A percentile compares a stretch with the other conserved stretches of the same genome.
These are phyloP conservation scores for Beauveria australis DNA, from an alignment of 2,329 filamentous ascomycete genomes.

Conservation along the genomic window DNA sequence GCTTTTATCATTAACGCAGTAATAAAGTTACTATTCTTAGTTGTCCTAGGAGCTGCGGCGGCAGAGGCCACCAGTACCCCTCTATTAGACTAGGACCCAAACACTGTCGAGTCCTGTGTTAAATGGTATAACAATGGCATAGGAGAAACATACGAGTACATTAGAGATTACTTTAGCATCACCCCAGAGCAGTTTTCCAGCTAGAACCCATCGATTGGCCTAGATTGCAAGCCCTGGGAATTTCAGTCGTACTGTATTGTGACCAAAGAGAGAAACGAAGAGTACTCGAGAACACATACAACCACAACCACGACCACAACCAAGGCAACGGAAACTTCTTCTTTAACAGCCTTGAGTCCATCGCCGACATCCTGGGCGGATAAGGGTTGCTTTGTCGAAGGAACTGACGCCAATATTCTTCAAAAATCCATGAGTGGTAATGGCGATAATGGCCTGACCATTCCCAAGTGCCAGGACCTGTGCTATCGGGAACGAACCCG, in stretches of 20 bases:
- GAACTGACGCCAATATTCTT: slow-evolving; percentile 20
- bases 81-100: slow-evolving; percentile 1
- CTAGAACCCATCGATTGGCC: slow-evolving; percentile 16
- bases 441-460: slow-evolving; percentile 20
- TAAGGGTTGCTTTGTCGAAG: slow-evolving; percentile 31
- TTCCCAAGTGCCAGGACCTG: slow-evolving; percentile 22
- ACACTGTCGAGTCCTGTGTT: slow-evolving; percentile 10
- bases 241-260: slow-evolving; percentile 15
- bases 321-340: slow-evolving; percentile 8
- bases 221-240: slow-evolving; percentile 14
- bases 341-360: slow-evolving; percentile 5
- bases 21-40: background rate
- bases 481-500: background rate
- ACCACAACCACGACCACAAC: slow-evolving; percentile 7
- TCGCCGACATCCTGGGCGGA: slow-evolving; percentile 16
- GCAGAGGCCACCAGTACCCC: background rate
- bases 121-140: slow-evolving; percentile 10
- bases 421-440: slow-evolving; percentile 21
- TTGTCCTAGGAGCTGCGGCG: background rate
- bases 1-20: background rate
- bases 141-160: slow-evolving; percentile 4
- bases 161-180: slow-evolving; percentile 7
- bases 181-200: slow-evolving; percentile 10
- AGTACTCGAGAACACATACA: background rate
- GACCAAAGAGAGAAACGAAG: slow-evolving; percentile 9